Percentiles rank a stretch among this genome's conserved stretches.
Conservation (phyloP, 495 filamentous ascomycete genomes). For the Penicillium argentinense region DNA sequence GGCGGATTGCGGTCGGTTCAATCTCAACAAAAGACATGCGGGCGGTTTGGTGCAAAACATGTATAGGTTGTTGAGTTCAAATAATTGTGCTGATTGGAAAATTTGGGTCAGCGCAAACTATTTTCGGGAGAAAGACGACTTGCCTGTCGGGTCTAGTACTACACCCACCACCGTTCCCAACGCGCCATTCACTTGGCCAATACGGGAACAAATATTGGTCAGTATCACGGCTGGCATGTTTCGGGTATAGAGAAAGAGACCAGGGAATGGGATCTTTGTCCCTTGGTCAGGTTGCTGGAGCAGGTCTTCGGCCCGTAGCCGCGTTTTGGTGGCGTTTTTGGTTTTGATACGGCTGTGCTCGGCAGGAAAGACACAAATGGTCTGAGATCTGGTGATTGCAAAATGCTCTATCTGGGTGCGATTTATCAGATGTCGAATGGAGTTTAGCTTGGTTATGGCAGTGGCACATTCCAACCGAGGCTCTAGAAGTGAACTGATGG, state of each 20-base stretch:
- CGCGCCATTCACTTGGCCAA: background rate
- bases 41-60: background rate
- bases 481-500: background rate
- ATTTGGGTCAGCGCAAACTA: background rate
- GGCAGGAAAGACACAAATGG: background rate
- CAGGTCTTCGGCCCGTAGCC: background rate
- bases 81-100: background rate
- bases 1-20: background rate
- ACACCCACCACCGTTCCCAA: background rate
- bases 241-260: background rate
- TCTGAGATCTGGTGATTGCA: background rate
- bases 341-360: background rate
- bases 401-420: background rate
- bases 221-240: background rate
- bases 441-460: background rate
- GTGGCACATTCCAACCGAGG: background rate
- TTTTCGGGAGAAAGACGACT: background rate
- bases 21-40: background rate
- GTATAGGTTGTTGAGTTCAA: background rate
- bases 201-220: background rate
- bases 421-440: background rate
- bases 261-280: background rate
- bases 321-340: background rate
- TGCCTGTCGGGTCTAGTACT: background rate
- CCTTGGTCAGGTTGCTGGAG: background rate